phyloP scores from a whole-genome alignment of 306 rosid genomes.

The Rosa persica region DNA sequence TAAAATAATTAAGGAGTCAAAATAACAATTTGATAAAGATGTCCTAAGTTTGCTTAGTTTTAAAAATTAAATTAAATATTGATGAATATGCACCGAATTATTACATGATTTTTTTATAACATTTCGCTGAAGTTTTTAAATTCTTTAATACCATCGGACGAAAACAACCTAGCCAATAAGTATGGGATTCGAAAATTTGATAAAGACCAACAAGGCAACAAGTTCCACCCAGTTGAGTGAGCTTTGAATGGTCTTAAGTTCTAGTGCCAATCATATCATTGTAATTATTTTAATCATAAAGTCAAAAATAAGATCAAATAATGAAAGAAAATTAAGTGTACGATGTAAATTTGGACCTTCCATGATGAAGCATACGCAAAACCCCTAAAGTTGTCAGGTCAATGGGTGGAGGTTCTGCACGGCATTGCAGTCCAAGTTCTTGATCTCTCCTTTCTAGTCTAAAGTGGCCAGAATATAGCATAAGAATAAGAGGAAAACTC shows the following conservation, averaged over 20 bases:
- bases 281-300: neutral
- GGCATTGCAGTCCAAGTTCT: constrained; percentile 5
- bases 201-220: neutral
- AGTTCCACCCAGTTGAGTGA: neutral
- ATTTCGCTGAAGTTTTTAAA: too few species aligned
- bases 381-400: constrained; percentile 11
- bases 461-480: neutral
- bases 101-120: neutral
- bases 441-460: neutral
- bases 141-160: neutral
- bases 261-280: neutral
- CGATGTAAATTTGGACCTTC: constrained; percentile 6
- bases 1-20: too few species aligned
- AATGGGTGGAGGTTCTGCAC: constrained; percentile 11
- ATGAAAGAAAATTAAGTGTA: neutral
- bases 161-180: neutral
- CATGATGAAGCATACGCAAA: constrained; percentile 7
- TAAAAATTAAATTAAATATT: too few species aligned
- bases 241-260: neutral
- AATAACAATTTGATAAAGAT: too few species aligned
- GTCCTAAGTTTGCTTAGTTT: too few species aligned
- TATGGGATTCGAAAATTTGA: neutral
- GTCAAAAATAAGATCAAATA: neutral
- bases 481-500: neutral
- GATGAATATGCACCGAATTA: neutral